Evolutionary conservation across 495 filamentous ascomycete genomes (phyloP).

Genomic region (Coniosporium apollinis): DNA sequence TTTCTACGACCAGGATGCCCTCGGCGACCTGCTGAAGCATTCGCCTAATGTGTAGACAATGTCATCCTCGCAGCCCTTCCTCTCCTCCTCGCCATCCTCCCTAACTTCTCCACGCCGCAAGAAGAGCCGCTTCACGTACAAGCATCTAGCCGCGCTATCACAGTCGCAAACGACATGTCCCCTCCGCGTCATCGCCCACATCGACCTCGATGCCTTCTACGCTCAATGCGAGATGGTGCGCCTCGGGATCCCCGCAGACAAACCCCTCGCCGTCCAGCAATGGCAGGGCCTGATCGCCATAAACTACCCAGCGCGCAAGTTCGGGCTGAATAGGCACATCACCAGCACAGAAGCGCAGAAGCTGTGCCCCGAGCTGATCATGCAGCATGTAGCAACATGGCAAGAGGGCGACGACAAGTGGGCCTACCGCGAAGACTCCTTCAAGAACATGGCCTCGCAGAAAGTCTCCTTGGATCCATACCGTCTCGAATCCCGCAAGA

Average conservation of each 20-base stretch:
- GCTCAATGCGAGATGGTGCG: constrained; percentile 92
- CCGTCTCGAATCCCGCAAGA: constrained; percentile 65
- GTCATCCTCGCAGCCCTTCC: constrained; percentile 28
- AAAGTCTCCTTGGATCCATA: constrained; percentile 94
- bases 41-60: too few species aligned
- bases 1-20: too few species aligned
- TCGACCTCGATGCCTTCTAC: constrained; percentile 97
- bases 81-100: constrained; percentile 25
- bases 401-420: constrained; percentile 78
- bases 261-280: constrained; percentile 84
- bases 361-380: constrained; percentile 63
- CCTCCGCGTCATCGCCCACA: constrained; percentile 72
- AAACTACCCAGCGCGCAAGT: constrained; percentile 79
- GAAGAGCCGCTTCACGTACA: constrained; percentile 66
- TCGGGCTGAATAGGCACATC: constrained; percentile 59
- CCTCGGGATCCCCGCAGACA: constrained; percentile 50
- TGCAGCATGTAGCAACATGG: constrained; percentile 93
- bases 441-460: constrained; percentile 57
- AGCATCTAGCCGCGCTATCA: constrained; percentile 59
- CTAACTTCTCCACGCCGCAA: constrained; percentile 18
- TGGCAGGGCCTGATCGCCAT: constrained; percentile 81
- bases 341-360: constrained; percentile 72
- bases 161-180: constrained; percentile 55
- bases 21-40: too few species aligned
- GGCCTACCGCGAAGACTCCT: constrained; percentile 75